These are phyloP conservation scores for Steccherinum ochraceum DNA, from an alignment of 768 basidiomycete species.

Conservation along the genomic window DNA sequence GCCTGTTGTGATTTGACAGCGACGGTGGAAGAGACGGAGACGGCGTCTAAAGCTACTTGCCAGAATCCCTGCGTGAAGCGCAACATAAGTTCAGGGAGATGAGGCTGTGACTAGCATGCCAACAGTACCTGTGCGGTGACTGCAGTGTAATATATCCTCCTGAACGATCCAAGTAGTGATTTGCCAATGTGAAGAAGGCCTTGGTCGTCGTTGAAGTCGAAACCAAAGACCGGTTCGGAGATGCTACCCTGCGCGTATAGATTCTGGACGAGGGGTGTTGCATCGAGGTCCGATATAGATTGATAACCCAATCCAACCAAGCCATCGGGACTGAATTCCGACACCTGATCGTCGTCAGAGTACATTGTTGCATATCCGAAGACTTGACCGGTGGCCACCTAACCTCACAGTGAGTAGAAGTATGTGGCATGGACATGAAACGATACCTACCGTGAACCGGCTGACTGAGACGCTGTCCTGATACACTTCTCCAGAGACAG, in stretches of 20 bases:
- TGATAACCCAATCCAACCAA: slow-evolving; percentile 26
- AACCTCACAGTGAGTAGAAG: too few relatives aligned
- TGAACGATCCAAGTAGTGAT: too few relatives aligned
- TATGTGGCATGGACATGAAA: too few relatives aligned
- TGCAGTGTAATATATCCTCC: too few relatives aligned
- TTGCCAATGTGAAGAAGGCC: neutral
- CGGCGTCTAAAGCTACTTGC: slow-evolving; percentile 28
- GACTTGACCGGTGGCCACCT: too few relatives aligned
- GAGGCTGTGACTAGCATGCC: too few relatives aligned
- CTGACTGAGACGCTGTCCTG: slow-evolving; percentile 38
- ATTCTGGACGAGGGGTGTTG: slow-evolving; percentile 23
- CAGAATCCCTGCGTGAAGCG: slow-evolving; percentile 29
- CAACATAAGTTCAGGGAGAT: too few relatives aligned
- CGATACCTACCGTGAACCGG: slow-evolving; percentile 29
- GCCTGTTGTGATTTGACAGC: neutral
- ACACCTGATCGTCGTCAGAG: slow-evolving; percentile 14
- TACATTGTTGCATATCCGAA: slow-evolving; percentile 18
- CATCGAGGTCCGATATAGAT: slow-evolving; percentile 18
- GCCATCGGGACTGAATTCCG: slow-evolving; percentile 16
- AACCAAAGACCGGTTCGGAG: slow-evolving; percentile 27
- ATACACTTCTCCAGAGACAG: slow-evolving; percentile 38
- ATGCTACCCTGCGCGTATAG: slow-evolving; percentile 16
- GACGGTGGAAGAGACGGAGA: slow-evolving; percentile 13
- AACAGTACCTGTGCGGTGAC: neutral
- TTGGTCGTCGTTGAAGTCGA: slow-evolving; percentile 22